Percentiles rank a stretch among this genome's conserved stretches.
These are phyloP conservation scores for Trichoderma guizhouense DNA, from an alignment of 2,329 filamentous ascomycete genomes.

Conservation along the genomic window DNA sequence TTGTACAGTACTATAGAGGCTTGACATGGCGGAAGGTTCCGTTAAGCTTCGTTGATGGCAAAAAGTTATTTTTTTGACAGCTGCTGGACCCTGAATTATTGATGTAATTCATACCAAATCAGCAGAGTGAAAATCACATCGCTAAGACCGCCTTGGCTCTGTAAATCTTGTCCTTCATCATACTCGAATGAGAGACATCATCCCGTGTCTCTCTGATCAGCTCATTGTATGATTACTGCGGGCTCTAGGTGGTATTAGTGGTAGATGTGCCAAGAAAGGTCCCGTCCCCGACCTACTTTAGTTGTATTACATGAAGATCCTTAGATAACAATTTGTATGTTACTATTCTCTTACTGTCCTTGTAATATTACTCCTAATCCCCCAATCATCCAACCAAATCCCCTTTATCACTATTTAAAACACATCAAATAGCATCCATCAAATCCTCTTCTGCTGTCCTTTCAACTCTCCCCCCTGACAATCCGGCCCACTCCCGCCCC, in stretches of 20 bases:
- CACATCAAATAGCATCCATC: not conserved
- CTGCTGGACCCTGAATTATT: not conserved
- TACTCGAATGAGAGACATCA: not conserved
- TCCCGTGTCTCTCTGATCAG: not conserved
- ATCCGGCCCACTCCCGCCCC: not conserved
- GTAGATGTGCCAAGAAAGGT: not conserved
- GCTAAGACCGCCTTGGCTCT: not conserved
- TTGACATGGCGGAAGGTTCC: not conserved
- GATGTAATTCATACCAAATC: no score
- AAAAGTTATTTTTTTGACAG: not conserved
- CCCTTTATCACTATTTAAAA: not conserved
- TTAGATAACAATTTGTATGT: no score
- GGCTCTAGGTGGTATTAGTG: not conserved
- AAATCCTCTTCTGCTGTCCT: not conserved
- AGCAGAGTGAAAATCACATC: no score
- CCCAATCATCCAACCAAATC: not conserved
- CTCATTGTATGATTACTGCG: not conserved
- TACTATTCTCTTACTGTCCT: not conserved
- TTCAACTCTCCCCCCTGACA: not conserved
- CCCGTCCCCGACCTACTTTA: no score
- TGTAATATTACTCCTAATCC: not conserved
- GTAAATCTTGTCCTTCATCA: no score
- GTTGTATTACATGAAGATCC: no score
- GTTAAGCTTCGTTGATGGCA: not conserved
- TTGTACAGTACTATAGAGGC: not conserved